These are phyloP conservation scores for Musa balbisiana DNA, from an alignment of 202 grass and related monocot species.

Conservation along the genomic window DNA sequence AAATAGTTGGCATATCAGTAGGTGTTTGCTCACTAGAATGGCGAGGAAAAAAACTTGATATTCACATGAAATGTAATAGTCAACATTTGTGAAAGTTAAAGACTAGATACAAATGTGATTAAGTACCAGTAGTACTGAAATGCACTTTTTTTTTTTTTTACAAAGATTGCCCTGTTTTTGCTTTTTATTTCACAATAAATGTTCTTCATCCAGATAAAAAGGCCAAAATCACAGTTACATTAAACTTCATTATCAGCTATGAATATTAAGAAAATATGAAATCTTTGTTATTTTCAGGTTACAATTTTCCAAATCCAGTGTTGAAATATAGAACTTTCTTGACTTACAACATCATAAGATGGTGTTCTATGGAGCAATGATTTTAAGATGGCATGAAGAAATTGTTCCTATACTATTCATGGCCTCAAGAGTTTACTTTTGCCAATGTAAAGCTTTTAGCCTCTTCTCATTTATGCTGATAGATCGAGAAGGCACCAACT, in stretches of 20 bases:
- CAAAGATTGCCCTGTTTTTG: not conserved
- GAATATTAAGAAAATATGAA: not conserved
- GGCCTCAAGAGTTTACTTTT: no score
- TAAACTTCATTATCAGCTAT: not conserved
- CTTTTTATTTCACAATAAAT: not conserved
- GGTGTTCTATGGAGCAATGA: no score
- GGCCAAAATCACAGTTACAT: not conserved
- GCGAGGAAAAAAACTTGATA: not conserved
- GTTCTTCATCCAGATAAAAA: not conserved
- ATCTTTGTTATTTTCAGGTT: not conserved
- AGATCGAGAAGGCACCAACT: not conserved
- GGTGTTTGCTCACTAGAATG: conserved; percentile 1
- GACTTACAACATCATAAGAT: not conserved
- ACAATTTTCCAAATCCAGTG: no score
- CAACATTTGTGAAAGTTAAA: not conserved
- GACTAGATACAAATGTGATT: not conserved
- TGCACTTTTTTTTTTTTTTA: not conserved
- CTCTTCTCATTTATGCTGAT: no score
- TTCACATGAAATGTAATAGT: not conserved
- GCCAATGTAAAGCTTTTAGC: no score
- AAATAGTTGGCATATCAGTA: not conserved
- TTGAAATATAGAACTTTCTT: not conserved
- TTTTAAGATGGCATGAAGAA: no score
- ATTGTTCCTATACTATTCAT: no score
- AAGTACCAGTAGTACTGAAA: not conserved